Evolutionary conservation across 495 filamentous ascomycete species (phyloP).

Genomic region (Talaromyces proteolyticus): DNA sequence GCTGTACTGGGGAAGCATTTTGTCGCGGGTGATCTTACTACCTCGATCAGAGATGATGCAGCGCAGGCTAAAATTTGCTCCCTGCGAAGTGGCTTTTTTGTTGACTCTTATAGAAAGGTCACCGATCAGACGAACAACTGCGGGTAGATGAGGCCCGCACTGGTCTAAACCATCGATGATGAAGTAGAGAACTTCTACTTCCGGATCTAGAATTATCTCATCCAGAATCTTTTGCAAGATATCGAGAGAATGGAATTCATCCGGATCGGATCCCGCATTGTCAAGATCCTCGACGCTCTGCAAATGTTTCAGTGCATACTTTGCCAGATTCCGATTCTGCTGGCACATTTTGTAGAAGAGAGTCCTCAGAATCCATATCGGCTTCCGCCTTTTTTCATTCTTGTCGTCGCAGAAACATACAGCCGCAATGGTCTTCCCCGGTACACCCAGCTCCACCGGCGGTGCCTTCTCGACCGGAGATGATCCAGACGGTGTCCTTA

Average conservation of each 20-base stretch:
- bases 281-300: slow-evolving; percentile 1
- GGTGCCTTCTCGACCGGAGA: not conserved
- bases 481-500: not conserved
- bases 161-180: slow-evolving; percentile 6
- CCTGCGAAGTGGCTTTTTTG: not conserved
- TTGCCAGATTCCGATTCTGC: slow-evolving; percentile 2
- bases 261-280: not conserved
- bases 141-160: slow-evolving; percentile 1
- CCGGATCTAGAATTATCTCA: not conserved
- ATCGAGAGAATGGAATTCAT: slow-evolving; percentile 3
- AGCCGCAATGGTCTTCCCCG: slow-evolving; percentile 2
- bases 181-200: slow-evolving; percentile 3
- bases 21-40: slow-evolving; percentile 2
- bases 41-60: slow-evolving; percentile 2
- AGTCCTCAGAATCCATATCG: slow-evolving; percentile 4
- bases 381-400: not conserved
- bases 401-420: slow-evolving; percentile 6
- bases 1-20: not conserved
- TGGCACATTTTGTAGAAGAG: slow-evolving; percentile 1
- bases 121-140: not conserved
- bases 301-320: slow-evolving; percentile 3
- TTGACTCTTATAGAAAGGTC: slow-evolving; percentile 3
- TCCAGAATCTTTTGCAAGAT: not conserved
- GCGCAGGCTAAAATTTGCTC: slow-evolving; percentile 1
- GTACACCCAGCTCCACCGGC: not conserved